Percentiles rank a stretch among this genome's conserved stretches.
Evolutionary conservation across 371 early-diverging fungal genomes (phyloP).

Genomic region (Enteropsectra breve): DNA sequence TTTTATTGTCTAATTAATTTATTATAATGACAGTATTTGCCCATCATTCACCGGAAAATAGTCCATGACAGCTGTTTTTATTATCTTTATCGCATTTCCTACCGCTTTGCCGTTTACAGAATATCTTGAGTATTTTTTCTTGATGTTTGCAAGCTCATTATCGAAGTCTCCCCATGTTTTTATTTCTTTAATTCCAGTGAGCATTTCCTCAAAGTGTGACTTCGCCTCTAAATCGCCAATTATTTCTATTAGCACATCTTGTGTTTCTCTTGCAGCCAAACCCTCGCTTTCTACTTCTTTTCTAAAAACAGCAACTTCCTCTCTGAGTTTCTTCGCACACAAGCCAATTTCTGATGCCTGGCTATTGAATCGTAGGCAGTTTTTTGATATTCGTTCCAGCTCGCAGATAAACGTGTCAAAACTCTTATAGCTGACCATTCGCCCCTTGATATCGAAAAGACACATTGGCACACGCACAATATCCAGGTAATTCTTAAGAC

Average conservation of each 20-base stretch:
- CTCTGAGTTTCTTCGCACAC: conserved; percentile 11
- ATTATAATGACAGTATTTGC: too few relatives aligned
- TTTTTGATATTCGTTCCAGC: conserved; percentile 17
- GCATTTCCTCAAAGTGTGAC: not conserved
- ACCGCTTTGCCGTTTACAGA: conserved; percentile 19
- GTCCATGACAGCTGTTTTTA: too few relatives aligned
- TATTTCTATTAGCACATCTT: conserved; percentile 13
- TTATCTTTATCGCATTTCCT: too few relatives aligned
- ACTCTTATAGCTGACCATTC: conserved; percentile 3
- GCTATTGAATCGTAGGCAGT: conserved; percentile 29
- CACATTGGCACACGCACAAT: conserved; percentile 33
- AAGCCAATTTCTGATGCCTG: conserved; percentile 13
- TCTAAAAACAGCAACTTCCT: conserved; percentile 12
- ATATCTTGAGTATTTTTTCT: conserved; percentile 29
- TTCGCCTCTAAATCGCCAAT: not conserved
- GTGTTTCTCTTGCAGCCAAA: not conserved
- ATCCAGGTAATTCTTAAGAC: conserved; percentile 37
- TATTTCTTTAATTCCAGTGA: not conserved
- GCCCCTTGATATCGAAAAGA: conserved; percentile 12
- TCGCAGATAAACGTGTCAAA: conserved; percentile 19
- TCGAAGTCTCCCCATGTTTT: conserved; percentile 30
- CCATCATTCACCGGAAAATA: too few relatives aligned
- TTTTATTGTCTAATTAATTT: too few relatives aligned
- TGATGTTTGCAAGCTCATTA: conserved; percentile 12
- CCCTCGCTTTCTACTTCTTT: not conserved